These are phyloP conservation scores for Tricholoma sp. DNA, from an alignment of 768 basidiomycete species.

Conservation along the genomic window DNA sequence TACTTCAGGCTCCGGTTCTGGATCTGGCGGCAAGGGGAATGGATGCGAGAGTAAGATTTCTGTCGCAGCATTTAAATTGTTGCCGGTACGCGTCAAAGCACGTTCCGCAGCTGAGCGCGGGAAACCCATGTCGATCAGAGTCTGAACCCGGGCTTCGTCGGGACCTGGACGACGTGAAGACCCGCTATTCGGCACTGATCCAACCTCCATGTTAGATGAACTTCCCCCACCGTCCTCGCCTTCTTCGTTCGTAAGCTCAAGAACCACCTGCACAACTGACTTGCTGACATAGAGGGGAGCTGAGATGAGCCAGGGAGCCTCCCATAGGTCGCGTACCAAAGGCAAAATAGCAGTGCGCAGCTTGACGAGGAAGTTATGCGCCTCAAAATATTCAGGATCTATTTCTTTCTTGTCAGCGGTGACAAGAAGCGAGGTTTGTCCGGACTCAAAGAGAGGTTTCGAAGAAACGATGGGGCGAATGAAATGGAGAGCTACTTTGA, in stretches of 20 bases:
- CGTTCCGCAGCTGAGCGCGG: conserved; percentile 80
- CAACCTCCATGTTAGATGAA: conserved; percentile 25
- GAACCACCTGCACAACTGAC: conserved; percentile 67
- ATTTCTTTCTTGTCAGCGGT: conserved; percentile 77
- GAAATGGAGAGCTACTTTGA: conserved; percentile 78
- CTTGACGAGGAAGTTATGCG: conserved; percentile 81
- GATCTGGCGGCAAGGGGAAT: conserved; percentile 69
- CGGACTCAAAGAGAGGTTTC: conserved; percentile 78
- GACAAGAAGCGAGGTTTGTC: conserved; percentile 68
- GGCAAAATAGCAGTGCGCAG: conserved; percentile 71
- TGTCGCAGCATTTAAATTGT: conserved; percentile 85
- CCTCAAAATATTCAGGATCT: conserved; percentile 76
- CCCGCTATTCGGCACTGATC: conserved; percentile 20
- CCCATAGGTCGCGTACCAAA: conserved; percentile 68
- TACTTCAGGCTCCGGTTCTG: conserved; percentile 35
- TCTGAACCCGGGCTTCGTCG: conserved; percentile 74
- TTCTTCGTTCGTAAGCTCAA: conserved; percentile 80
- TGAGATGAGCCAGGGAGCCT: conserved; percentile 72
- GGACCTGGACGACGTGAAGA: conserved; percentile 41
- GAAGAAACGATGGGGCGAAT: conserved; percentile 72
- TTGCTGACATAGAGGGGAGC: conserved; percentile 73
- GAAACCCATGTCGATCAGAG: conserved; percentile 97
- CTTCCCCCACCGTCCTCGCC: conserved; percentile 65
- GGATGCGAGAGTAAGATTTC: conserved; percentile 83
- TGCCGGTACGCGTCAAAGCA: conserved; percentile 78